phyloP scores from a whole-genome alignment of 2,329 filamentous ascomycete genomes.

The Daldinia sp. region DNA sequence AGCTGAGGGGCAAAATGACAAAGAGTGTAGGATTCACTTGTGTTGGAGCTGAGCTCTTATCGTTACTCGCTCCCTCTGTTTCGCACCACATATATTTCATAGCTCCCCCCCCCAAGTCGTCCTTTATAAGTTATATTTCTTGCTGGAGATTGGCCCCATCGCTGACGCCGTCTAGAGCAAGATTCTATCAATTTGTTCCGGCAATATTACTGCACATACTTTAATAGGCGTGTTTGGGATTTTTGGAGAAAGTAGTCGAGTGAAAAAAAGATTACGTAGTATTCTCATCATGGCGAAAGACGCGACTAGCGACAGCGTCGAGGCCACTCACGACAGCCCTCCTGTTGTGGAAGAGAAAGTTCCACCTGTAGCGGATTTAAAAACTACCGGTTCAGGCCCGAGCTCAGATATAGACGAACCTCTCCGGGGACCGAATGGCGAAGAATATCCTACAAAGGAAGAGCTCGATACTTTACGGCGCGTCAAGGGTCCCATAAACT shows the following conservation, averaged over 20 bases:
- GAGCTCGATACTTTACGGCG: conserved; percentile 65
- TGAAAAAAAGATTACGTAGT: conserved; percentile 17
- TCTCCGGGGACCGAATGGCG: conserved; percentile 50
- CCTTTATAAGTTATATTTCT: background rate
- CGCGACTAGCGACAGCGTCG: conserved; percentile 35
- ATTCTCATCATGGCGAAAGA: conserved; percentile 42
- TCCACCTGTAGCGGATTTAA: conserved; percentile 28
- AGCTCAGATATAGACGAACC: conserved; percentile 40
- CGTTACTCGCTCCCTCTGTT: conserved; percentile 14
- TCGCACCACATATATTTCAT: conserved; percentile 18
- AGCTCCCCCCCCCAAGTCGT: conserved; percentile 1
- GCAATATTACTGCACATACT: background rate
- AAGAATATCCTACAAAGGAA: conserved; percentile 64
- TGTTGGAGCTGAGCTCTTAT: conserved; percentile 25
- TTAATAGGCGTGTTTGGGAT: background rate
- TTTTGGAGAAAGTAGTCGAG: conserved; percentile 1
- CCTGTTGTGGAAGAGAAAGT: conserved; percentile 30
- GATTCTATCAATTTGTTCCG: background rate
- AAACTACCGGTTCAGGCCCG: conserved; percentile 25
- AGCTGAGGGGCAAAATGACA: conserved; percentile 29
- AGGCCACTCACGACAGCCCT: conserved; percentile 28
- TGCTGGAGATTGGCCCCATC: conserved; percentile 4
- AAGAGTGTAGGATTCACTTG: conserved; percentile 18
- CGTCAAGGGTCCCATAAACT: conserved; percentile 66
- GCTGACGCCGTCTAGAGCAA: background rate